Evolutionary conservation across 2,329 filamentous ascomycete genomes (phyloP), one percentile per base, ranked within the genome.

Genomic region (Arthrobotrys entomopaga): DNA sequence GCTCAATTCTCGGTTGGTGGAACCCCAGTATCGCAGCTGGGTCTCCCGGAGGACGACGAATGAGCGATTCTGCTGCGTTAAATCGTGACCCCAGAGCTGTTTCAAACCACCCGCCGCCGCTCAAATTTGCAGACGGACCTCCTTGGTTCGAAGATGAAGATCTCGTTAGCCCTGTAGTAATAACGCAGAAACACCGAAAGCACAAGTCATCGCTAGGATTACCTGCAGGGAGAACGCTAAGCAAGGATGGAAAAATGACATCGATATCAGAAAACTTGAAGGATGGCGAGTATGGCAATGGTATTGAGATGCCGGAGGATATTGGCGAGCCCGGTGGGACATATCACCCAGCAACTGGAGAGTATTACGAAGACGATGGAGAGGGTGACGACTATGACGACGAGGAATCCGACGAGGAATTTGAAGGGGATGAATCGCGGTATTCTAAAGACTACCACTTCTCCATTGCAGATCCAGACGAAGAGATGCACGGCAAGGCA

Each of bases 121-220:
- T 95, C 80, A 88, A 92, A 56, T 94, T 95, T 78, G 91, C 88
- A 2, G 92, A 95, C 80, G 93, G 93, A 0, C 93, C 93, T 20
- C 94, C 93, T 1, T 98, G 93, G 83, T 96, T 92, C 81, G 93
- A 97, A 82, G 93, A 98, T 79, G 93, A 98, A 78, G 95, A 98
- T 81, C 85, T 97, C 49, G 92, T 95, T 79, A 96, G 93, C 80
- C 93, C 93, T 0, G 86, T 90, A 15, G 91, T 97, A 16, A 92
- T 93, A 13, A 92, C 90, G 77, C 91, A 91, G 43, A 86, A 91
- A 69, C 93, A 96, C 81, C 90, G 91, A 80, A 96, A 95, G 82
- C 90, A 93, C 82, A 96, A 91, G 81, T 91, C 90, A 1, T 86
- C 87, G 0, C 85, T 85, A 1, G 70, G 70, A 8, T 20, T 74